Evolutionary conservation across 495 filamentous ascomycete genomes (phyloP).

Genomic region (Rhizodiscina lignyota): DNA sequence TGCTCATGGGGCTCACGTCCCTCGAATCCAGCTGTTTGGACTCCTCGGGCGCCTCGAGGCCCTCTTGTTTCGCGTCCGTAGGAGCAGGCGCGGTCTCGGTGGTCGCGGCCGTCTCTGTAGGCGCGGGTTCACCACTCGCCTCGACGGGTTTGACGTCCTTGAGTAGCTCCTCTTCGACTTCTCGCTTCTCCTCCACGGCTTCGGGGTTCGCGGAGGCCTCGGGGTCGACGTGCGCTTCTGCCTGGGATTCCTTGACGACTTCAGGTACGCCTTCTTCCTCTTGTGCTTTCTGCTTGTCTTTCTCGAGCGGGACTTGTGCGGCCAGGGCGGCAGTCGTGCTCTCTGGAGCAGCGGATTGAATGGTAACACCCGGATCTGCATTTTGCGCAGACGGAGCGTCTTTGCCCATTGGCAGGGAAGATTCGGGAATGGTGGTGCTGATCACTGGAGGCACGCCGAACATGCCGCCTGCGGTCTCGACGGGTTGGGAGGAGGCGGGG

Average conservation of each 20-base stretch:
- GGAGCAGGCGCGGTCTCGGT: slow-evolving; percentile 2
- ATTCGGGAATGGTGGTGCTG: slow-evolving; percentile 65
- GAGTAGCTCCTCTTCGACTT: slow-evolving; percentile 51
- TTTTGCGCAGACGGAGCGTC: slow-evolving; percentile 15
- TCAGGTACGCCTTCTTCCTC: slow-evolving; percentile 37
- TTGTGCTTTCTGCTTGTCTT: slow-evolving; percentile 8
- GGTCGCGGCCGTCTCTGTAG: not conserved
- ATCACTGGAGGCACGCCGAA: slow-evolving; percentile 45
- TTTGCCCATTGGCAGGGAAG: slow-evolving; percentile 55
- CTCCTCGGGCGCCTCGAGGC: slow-evolving; percentile 5
- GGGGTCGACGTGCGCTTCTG: slow-evolving; percentile 36
- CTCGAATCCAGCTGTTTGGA: too few species aligned
- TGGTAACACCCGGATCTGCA: slow-evolving; percentile 32
- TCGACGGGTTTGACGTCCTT: slow-evolving; percentile 26
- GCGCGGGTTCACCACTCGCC: slow-evolving; percentile 2
- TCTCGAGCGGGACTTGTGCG: slow-evolving; percentile 50
- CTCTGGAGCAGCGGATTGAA: slow-evolving; percentile 50
- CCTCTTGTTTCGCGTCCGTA: slow-evolving; percentile 5
- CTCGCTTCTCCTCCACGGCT: slow-evolving; percentile 63
- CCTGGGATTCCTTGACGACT: slow-evolving; percentile 49
- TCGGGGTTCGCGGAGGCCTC: slow-evolving; percentile 41
- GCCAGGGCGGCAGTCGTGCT: slow-evolving; percentile 64
- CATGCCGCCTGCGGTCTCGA: slow-evolving; percentile 29
- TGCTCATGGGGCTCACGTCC: not conserved
- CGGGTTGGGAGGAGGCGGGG: slow-evolving; percentile 26